Conservation (phyloP, 768 basidiomycete genomes). For the Imleria badia region DNA sequence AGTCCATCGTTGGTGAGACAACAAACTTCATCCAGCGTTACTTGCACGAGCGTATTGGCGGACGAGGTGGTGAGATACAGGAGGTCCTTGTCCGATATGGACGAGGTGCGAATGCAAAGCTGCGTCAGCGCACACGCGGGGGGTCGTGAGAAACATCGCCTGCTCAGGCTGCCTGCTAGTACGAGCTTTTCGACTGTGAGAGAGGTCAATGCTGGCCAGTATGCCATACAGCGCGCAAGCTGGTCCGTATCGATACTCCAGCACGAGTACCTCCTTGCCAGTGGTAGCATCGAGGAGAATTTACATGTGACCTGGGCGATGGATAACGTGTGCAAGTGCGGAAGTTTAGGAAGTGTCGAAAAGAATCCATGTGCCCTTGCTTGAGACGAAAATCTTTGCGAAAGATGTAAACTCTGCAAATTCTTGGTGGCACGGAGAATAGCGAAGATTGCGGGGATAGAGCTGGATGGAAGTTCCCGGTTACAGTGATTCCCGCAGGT, state of each 20-base stretch:
- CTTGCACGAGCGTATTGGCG: background rate
- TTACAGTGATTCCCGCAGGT: background rate
- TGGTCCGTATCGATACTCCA: background rate
- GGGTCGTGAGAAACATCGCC: background rate
- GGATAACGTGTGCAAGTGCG: background rate
- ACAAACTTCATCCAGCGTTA: background rate
- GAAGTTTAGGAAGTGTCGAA: background rate
- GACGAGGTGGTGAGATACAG: conserved; percentile 2
- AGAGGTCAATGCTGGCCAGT: background rate
- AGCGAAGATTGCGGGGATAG: background rate
- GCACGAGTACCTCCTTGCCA: too few species aligned
- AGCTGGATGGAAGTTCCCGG: background rate
- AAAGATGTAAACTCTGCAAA: background rate
- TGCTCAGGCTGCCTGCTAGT: background rate
- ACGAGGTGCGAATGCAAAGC: background rate
- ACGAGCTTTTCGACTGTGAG: background rate
- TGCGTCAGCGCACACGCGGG: conserved; percentile 3
- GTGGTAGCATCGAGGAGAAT: too few species aligned
- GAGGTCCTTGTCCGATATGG: conserved; percentile 1
- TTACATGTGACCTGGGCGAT: background rate
- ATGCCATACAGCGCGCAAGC: background rate
- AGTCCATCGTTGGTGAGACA: conserved; percentile 1
- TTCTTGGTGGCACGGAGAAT: conserved; percentile 3
- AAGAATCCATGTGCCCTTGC: background rate
- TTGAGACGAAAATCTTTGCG: background rate